These are phyloP conservation scores for Ehretia macrophylla DNA, from an alignment of 257 asterid genomes.

Conservation along the genomic window DNA sequence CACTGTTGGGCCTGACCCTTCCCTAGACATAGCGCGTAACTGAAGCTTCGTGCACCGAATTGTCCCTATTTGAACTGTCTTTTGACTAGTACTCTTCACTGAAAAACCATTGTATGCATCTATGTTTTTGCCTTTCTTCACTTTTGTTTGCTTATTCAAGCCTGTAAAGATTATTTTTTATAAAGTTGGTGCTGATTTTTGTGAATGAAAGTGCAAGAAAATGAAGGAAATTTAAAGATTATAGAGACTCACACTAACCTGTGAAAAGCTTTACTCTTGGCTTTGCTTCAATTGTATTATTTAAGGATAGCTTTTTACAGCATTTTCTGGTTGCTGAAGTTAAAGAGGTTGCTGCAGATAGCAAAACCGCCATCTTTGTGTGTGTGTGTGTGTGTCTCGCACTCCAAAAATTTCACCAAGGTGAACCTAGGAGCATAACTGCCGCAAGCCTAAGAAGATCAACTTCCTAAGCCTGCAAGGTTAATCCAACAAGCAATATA, in stretches of 20 bases:
- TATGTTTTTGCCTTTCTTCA: conserved; percentile 17
- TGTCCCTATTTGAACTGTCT: conserved; percentile 25
- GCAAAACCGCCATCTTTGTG: conserved; percentile 20
- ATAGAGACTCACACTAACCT: conserved; percentile 32
- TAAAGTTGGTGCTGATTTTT: conserved; percentile 9
- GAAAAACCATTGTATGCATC: conserved; percentile 19
- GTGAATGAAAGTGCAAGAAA: conserved; percentile 5
- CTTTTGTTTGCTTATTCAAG: neutral
- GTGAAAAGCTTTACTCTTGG: conserved; percentile 37
- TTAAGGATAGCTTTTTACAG: conserved; percentile 24
- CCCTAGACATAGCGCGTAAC: no score
- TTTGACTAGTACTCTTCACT: conserved; percentile 38
- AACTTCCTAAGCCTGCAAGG: no score
- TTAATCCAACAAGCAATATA: no score
- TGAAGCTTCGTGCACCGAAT: no score
- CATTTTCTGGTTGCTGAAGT: conserved; percentile 19
- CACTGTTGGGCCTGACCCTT: no score
- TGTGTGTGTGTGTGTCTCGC: no score
- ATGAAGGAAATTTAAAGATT: neutral
- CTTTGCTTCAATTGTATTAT: conserved; percentile 19
- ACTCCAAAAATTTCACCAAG: no score
- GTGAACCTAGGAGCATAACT: no score
- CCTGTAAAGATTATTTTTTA: conserved; percentile 27
- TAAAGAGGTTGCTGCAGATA: conserved; percentile 24
- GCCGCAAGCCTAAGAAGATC: no score